Evolutionary conservation across 441 rosid species (phyloP), one percentile per base, ranked within the genome.

Genomic region (Pelargonium myrrhifolium): DNA sequence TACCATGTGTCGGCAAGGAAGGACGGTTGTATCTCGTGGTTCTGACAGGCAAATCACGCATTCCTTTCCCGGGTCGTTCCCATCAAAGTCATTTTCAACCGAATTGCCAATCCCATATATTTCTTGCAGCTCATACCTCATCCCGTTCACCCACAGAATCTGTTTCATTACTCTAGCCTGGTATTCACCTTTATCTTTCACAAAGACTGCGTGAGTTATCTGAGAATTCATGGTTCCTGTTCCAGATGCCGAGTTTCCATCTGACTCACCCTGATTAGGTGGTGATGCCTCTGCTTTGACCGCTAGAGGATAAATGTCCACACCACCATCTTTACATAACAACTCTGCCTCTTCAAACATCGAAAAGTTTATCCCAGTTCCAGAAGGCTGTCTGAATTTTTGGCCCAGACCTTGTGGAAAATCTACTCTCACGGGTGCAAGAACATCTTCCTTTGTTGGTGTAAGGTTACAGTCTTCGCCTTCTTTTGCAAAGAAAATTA

Each of bases 1-100:
- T 76, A 90, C 98, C 98, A 92, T 82, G 77, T 92, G 98, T 42
- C 98, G 77, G 83, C 98, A 92, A 43, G 98, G 98, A 67, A 92
- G 71, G 4, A 84, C 85, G 24, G 96, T 88, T 1, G 96, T 92
- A 79, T 90, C 89, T 81, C 88, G 86, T 17, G 88, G 90, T 79
- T 92, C 96, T 55, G 89, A 84, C 93, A 90, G 81, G 86, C 98
- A 92, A 66, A 92, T 87, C 45, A 90, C 96, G 68, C 97, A 92
- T 62, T 92, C 97, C 78, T 90, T 88, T 65, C 97, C 96, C 1
- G 81, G 75, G 75, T 86, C 93, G 81, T 78, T 80, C 39, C 86
- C 90, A 55, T 82, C 80, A 71, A 85, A 85, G 60, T 82, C 85
- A 66, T 85, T 85, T 17, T 78, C 77, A n/a, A 78, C 77, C 1